Base-by-base conservation (phyloP, 345 rosid species). In the Citrus maxima region DNA sequence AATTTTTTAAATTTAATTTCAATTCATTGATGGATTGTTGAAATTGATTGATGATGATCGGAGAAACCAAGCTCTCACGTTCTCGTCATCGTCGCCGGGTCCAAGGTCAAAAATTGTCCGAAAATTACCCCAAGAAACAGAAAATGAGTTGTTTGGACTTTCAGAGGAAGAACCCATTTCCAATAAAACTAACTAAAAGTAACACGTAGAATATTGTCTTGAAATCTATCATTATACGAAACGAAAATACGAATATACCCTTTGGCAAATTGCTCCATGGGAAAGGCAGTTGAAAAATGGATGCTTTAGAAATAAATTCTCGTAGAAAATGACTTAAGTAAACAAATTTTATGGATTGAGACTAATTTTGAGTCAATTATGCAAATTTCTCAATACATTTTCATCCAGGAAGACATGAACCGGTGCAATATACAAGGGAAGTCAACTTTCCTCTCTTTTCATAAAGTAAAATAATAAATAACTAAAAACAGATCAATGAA, bases 321-420 rank as follows among this genome's bases (percentile, higher is more conserved):
- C 13, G 49, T 0, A 10, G 0, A 10, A 40, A 42, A 42, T 42
- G 16, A 10, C 3, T 10, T 10, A 42, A 42, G 49, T 0, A 12
- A 10, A 0, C 3, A 40, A 2, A 1, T 2, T 40, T 40, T 2
- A 10, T 40, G 2, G 0, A 10, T 40, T 10, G 46, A 16, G 19
- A 49, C 55, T 2, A 49, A 49, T 49, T 49, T 49, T 16, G 2
- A 49, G 55, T 1, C 55, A 49, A 0, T 49, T 16, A 13, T 49
- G 55, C 0, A 14, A 40, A 40, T 40, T 40, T 49, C 4, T 4
- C 55, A 3, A 49, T 7, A 4, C 55, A 14, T 0, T 49, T 49
- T 49, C 21, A 42, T 42, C 49, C 49, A 12, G 14, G 49, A 51
- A 16, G 2, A 13, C 22, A 16, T 16, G 1, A 16, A 51, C 56